Percentiles rank a stretch among this genome's conserved stretches.
These are phyloP conservation scores for Lepidium africanum DNA, from an alignment of 345 rosid species.

Conservation along the genomic window DNA sequence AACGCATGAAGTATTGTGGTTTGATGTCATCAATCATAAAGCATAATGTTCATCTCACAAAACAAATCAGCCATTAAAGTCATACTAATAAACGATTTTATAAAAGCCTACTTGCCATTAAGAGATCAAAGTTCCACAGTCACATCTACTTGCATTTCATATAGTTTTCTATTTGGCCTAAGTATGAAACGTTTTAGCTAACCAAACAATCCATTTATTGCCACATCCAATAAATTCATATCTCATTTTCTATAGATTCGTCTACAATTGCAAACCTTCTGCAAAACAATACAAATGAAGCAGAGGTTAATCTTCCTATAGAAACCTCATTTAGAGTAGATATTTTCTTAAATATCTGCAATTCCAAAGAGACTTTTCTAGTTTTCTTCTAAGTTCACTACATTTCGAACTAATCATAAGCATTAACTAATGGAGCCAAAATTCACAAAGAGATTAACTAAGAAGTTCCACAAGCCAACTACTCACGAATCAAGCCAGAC, in stretches of 20 bases:
- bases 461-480: neutral
- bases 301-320: neutral
- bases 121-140: neutral
- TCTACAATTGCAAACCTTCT: neutral
- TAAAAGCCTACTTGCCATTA: neutral
- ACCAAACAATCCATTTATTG: neutral
- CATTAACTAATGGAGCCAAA: neutral
- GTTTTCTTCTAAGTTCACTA: neutral
- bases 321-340: neutral
- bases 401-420: neutral
- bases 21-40: neutral
- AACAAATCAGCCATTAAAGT: neutral
- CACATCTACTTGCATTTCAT: neutral
- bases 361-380: neutral
- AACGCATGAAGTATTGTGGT: neutral
- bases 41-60: neutral
- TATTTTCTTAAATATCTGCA: neutral
- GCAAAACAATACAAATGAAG: neutral
- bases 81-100: neutral
- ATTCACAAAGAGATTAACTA: neutral
- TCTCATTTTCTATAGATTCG: neutral
- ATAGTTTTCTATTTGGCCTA: neutral
- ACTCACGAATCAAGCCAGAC: neutral
- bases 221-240: neutral
- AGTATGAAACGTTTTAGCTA: neutral